A percentile compares a stretch with the other conserved stretches of the same genome.
These are phyloP conservation scores for Wakefieldia striispora DNA, from an alignment of 768 basidiomycete genomes.

Conservation along the genomic window DNA sequence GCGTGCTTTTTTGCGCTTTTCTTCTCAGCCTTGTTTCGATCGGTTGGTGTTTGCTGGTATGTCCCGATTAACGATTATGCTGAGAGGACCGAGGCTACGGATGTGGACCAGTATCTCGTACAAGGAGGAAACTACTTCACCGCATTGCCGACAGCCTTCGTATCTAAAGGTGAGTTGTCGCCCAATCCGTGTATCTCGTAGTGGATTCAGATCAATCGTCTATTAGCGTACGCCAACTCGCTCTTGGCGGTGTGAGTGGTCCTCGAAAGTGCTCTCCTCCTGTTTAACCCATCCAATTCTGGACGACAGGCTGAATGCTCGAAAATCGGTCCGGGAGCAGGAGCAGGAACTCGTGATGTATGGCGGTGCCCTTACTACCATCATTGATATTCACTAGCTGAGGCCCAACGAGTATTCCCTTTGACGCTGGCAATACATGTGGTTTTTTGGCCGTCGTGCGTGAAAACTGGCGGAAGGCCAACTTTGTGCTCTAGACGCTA, in stretches of 20 bases:
- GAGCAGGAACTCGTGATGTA: not conserved
- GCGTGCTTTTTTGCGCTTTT: not conserved
- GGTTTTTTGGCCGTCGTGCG: no score
- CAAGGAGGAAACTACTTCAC: not conserved
- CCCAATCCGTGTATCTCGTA: not conserved
- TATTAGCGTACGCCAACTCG: slow-evolving; percentile 11
- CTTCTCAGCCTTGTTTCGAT: slow-evolving; percentile 4
- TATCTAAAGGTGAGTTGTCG: slow-evolving; percentile 2
- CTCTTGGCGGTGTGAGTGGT: slow-evolving; percentile 16
- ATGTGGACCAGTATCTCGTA: not conserved
- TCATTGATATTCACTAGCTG: not conserved
- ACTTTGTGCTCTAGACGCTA: no score
- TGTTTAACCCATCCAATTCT: no score
- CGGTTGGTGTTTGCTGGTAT: slow-evolving; percentile 5
- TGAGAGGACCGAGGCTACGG: not conserved
- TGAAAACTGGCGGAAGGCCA: no score
- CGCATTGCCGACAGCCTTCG: slow-evolving; percentile 1
- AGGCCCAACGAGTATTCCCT: no score
- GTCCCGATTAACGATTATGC: not conserved
- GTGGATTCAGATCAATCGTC: not conserved
- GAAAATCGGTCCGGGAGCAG: slow-evolving; percentile 3
- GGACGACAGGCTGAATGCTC: slow-evolving; percentile 10
- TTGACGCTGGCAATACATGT: no score
- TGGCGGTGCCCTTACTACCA: not conserved
- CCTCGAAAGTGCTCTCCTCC: no score